These are phyloP conservation scores for Diaporthe capsici DNA, from an alignment of 2,329 filamentous ascomycete genomes.

Conservation along the genomic window DNA sequence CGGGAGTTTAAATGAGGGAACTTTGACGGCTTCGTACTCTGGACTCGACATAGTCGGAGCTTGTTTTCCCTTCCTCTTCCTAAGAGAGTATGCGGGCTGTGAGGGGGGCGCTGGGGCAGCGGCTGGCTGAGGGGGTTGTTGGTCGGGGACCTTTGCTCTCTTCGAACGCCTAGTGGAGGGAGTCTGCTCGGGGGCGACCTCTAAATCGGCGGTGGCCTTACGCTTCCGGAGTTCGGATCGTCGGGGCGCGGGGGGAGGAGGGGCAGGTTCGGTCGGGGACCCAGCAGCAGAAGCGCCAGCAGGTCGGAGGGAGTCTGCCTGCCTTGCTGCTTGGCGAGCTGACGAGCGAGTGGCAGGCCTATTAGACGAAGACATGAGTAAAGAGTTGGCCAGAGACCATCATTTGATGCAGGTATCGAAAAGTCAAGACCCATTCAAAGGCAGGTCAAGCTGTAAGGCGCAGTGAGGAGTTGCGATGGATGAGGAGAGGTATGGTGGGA, in stretches of 20 bases:
- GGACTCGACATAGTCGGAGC: constrained; percentile 79
- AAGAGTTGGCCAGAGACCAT: constrained; percentile 47
- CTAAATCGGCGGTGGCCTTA: constrained; percentile 73
- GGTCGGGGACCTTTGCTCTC: constrained; percentile 74
- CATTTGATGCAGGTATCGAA: constrained; percentile 43
- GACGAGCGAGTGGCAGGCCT: constrained; percentile 87
- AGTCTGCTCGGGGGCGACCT: constrained; percentile 47
- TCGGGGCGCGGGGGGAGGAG: constrained; percentile 54
- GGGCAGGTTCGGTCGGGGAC: constrained; percentile 58
- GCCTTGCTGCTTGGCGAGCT: constrained; percentile 86
- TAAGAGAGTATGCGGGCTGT: constrained; percentile 58
- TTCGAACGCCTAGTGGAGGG: constrained; percentile 74
- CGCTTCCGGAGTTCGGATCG: constrained; percentile 75
- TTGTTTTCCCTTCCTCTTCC: constrained; percentile 71
- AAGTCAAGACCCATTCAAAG: constrained; percentile 16
- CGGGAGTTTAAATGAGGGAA: not conserved
- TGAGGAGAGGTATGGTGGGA: not conserved
- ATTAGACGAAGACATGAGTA: constrained; percentile 92
- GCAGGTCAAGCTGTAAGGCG: constrained; percentile 42
- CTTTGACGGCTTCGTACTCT: constrained; percentile 66
- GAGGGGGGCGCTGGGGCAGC: constrained; percentile 49
- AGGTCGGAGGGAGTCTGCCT: constrained; percentile 63
- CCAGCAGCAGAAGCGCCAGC: constrained; percentile 56
- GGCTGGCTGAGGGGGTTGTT: constrained; percentile 54
- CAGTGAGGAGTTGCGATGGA: constrained; percentile 40